These are phyloP conservation scores for Raffaelea ambrosiae DNA, from an alignment of 2,329 filamentous ascomycete species.

Conservation along the genomic window DNA sequence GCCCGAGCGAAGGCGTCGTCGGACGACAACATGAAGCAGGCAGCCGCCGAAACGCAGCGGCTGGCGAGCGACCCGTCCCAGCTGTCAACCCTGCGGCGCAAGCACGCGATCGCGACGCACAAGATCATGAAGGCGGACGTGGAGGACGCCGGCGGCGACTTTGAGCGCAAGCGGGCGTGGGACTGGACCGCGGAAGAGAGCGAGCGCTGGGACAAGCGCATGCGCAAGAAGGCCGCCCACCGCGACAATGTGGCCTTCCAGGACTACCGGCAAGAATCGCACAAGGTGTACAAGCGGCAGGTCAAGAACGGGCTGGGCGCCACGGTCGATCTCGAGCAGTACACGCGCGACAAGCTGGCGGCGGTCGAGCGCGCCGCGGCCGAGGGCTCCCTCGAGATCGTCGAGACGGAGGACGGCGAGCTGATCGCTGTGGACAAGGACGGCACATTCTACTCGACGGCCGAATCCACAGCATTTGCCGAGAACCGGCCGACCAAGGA, in stretches of 20 bases:
- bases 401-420: conserved; percentile 92
- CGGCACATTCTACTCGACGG: conserved; percentile 71
- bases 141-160: conserved; percentile 78
- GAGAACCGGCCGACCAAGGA: conserved; percentile 83
- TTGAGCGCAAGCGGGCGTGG: conserved; percentile 96
- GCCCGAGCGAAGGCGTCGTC: conserved; percentile 67
- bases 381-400: conserved; percentile 78
- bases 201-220: conserved; percentile 84
- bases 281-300: conserved; percentile 91
- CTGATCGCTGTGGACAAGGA: conserved; percentile 88
- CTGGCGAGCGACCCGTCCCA: conserved; percentile 69
- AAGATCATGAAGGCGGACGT: conserved; percentile 91
- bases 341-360: conserved; percentile 77
- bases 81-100: conserved; percentile 70
- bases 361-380: conserved; percentile 79
- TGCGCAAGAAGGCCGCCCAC: conserved; percentile 76
- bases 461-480: conserved; percentile 57
- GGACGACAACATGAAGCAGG: conserved; percentile 72
- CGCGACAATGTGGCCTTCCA: conserved; percentile 83
- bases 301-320: conserved; percentile 56
- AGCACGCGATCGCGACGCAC: conserved; percentile 79
- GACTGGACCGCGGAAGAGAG: conserved; percentile 96
- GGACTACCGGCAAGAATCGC: conserved; percentile 79
- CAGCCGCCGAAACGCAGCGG: conserved; percentile 73
- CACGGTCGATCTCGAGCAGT: conserved; percentile 69